Evolutionary conservation across 2,329 filamentous ascomycete genomes (phyloP).

Genomic region (Alternaria metachromatica): DNA sequence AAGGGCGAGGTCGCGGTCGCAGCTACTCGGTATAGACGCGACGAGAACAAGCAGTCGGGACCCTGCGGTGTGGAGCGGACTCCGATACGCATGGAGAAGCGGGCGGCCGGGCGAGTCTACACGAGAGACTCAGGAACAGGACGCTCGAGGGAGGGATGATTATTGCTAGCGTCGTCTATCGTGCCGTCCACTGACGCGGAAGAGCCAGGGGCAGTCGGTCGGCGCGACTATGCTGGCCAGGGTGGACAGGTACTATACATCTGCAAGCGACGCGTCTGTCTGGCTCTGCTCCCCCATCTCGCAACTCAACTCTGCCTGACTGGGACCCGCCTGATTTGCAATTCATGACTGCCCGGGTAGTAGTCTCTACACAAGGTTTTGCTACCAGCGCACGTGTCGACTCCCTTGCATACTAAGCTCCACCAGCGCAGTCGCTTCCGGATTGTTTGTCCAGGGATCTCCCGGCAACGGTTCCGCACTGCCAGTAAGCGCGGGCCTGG

Average conservation of each 20-base stretch:
- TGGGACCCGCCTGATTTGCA: not conserved
- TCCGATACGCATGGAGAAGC: not conserved
- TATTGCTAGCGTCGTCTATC: constrained; percentile 11
- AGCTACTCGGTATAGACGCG: not conserved
- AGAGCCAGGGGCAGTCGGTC: constrained; percentile 2
- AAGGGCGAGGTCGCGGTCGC: not conserved
- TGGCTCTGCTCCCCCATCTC: not conserved
- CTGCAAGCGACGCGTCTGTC: constrained; percentile 7
- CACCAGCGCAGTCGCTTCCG: constrained; percentile 17
- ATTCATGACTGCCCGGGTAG: not conserved
- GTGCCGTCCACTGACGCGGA: constrained; percentile 10
- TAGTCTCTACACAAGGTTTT: not conserved
- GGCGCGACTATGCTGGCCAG: constrained; percentile 6
- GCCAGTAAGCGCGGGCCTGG: constrained; percentile 22
- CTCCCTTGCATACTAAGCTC: constrained; percentile 17
- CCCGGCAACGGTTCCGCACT: constrained; percentile 29
- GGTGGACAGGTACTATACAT: not conserved
- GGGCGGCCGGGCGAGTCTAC: not conserved
- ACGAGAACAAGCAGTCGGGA: constrained; percentile 5
- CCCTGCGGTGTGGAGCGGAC: not conserved
- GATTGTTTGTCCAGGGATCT: constrained; percentile 25
- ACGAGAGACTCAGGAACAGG: constrained; percentile 1
- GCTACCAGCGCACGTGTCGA: constrained; percentile 3
- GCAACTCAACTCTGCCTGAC: not conserved
- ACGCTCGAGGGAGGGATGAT: constrained; percentile 2